These are phyloP conservation scores for Sindora glabra DNA, from an alignment of 306 rosid genomes.

Conservation along the genomic window DNA sequence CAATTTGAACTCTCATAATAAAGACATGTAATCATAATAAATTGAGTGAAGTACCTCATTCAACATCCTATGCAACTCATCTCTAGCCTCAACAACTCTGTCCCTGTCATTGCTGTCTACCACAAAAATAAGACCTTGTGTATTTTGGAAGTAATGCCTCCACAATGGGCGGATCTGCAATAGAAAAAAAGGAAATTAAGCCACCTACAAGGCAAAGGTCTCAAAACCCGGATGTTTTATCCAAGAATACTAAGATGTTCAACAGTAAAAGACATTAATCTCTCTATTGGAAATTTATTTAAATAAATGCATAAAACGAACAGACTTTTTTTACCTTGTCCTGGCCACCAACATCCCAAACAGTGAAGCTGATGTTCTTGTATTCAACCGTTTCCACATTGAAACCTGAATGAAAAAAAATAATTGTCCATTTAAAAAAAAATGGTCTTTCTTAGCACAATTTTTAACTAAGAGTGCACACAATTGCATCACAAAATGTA, in stretches of 20 bases:
- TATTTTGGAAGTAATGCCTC: constrained; percentile 99
- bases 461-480: neutral
- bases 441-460: neutral
- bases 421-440: neutral
- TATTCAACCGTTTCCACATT: constrained; percentile 99
- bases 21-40: constrained; percentile 4
- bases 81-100: constrained; percentile 99
- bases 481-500: neutral
- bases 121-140: constrained; percentile 98
- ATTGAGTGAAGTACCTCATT: constrained; percentile 62
- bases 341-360: constrained; percentile 99
- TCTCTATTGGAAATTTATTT: too few species aligned
- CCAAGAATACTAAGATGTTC: neutral
- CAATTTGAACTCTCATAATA: neutral
- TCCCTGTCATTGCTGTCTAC: constrained; percentile 99
- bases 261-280: neutral
- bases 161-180: constrained; percentile 98
- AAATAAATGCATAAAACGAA: constrained; percentile 7
- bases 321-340: constrained; percentile 64
- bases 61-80: constrained; percentile 98
- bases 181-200: constrained; percentile 3
- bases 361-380: constrained; percentile 99
- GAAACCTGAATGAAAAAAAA: constrained; percentile 50
- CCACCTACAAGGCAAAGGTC: neutral
- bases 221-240: neutral